These are phyloP conservation scores for Microbotryum lychnidis-dioicae DNA, from an alignment of 1,284 basidiomycete genomes.

Conservation along the genomic window DNA sequence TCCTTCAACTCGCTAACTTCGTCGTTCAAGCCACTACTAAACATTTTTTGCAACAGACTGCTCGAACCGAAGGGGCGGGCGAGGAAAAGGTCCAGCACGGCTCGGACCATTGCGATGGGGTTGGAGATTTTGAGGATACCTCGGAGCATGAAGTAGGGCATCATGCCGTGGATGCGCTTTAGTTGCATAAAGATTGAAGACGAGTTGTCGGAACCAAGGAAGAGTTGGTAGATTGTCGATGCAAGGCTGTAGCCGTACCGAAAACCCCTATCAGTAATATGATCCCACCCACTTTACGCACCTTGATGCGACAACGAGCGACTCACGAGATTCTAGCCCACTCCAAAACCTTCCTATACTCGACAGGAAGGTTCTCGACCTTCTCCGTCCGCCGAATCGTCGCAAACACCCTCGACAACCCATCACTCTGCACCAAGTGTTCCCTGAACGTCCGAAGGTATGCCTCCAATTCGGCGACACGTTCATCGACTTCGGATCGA, in stretches of 20 bases:
- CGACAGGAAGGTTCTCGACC: slow-evolving; percentile 68
- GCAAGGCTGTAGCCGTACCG: slow-evolving; percentile 55
- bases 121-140: slow-evolving; percentile 87
- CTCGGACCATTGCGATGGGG: slow-evolving; percentile 90
- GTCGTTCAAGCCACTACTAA: slow-evolving; percentile 80
- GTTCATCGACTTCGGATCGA: slow-evolving; percentile 70
- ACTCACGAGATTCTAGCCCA: slow-evolving; percentile 91
- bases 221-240: slow-evolving; percentile 90
- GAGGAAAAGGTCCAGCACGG: slow-evolving; percentile 89
- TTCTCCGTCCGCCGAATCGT: slow-evolving; percentile 75
- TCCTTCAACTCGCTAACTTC: slow-evolving; percentile 75
- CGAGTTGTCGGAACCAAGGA: slow-evolving; percentile 84
- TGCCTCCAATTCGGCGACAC: slow-evolving; percentile 78
- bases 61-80: slow-evolving; percentile 92
- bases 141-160: slow-evolving; percentile 97
- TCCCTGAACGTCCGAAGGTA: slow-evolving; percentile 83
- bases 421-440: slow-evolving; percentile 82
- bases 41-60: slow-evolving; percentile 89
- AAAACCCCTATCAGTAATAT: background rate
- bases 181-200: slow-evolving; percentile 79
- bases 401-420: slow-evolving; percentile 75
- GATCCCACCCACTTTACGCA: slow-evolving; percentile 13
- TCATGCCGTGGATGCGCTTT: slow-evolving; percentile 88
- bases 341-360: slow-evolving; percentile 82
- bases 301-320: slow-evolving; percentile 9